Conservation (phyloP, 805 yeast species). For the Yarrowia divulgata region DNA sequence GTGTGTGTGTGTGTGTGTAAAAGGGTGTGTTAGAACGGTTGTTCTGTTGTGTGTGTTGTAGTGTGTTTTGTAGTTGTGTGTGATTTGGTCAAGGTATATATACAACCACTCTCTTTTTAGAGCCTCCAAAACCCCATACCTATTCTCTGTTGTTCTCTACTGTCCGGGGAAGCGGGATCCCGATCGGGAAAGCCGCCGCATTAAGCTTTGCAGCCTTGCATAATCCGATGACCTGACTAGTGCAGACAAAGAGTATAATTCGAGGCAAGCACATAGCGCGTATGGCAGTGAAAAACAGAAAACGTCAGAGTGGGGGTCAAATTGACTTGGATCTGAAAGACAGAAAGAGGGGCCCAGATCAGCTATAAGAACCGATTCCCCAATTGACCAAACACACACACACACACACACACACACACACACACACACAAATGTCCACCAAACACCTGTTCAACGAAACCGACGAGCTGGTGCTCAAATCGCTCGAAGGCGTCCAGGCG, state of each 20-base stretch:
- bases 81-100: neutral
- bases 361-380: conserved; percentile 2
- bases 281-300: neutral
- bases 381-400: neutral
- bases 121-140: neutral
- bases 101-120: neutral
- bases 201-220: conserved; percentile 1
- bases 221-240: conserved; percentile 35
- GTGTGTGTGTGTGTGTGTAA: conserved; percentile 1
- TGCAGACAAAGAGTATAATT: conserved; percentile 6
- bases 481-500: conserved; percentile 53
- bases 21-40: neutral
- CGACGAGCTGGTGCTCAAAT: conserved; percentile 51
- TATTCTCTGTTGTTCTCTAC: neutral
- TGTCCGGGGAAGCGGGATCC: conserved; percentile 25
- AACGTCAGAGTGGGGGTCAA: conserved; percentile 11
- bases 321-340: conserved; percentile 5
- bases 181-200: conserved; percentile 30
- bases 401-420: neutral
- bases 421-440: conserved; percentile 47
- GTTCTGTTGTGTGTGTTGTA: neutral
- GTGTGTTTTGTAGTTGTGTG: neutral
- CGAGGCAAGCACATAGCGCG: conserved; percentile 2
- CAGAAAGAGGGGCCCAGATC: conserved; percentile 5
- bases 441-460: conserved; percentile 56